phyloP scores from a whole-genome alignment of 768 basidiomycete genomes.

The Piloderma croceum region DNA sequence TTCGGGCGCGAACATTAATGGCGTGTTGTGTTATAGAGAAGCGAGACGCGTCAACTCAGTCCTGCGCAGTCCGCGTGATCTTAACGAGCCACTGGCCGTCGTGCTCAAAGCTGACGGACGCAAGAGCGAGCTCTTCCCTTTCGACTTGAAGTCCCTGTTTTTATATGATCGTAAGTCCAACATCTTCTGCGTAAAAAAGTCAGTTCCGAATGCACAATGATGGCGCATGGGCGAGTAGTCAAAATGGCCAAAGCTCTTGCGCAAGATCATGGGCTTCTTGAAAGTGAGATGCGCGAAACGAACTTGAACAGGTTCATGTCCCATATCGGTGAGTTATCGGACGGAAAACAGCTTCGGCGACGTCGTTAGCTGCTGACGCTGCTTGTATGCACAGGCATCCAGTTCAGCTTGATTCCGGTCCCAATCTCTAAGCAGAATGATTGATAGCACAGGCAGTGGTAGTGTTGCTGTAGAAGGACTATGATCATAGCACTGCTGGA shows the following conservation, averaged over 20 bases:
- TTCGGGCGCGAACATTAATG: neutral
- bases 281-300: conserved; percentile 34
- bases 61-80: conserved; percentile 30
- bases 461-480: no score
- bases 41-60: conserved; percentile 45
- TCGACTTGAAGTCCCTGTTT: conserved; percentile 44
- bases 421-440: no score
- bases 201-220: no score
- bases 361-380: no score
- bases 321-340: conserved; percentile 42
- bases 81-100: conserved; percentile 40
- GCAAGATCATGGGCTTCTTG: no score
- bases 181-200: no score
- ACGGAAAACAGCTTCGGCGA: no score
- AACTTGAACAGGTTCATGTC: conserved; percentile 54
- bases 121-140: conserved; percentile 43
- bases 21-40: conserved; percentile 27
- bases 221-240: no score
- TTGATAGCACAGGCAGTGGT: no score
- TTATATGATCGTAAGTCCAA: conserved; percentile 46
- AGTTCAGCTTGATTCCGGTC: neutral
- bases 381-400: no score
- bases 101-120: conserved; percentile 47
- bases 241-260: no score
- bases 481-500: no score